Evolutionary conservation across 2,329 filamentous ascomycete genomes (phyloP), one percentile per base, ranked within the genome.

Genomic region (Penicillium sp.): DNA sequence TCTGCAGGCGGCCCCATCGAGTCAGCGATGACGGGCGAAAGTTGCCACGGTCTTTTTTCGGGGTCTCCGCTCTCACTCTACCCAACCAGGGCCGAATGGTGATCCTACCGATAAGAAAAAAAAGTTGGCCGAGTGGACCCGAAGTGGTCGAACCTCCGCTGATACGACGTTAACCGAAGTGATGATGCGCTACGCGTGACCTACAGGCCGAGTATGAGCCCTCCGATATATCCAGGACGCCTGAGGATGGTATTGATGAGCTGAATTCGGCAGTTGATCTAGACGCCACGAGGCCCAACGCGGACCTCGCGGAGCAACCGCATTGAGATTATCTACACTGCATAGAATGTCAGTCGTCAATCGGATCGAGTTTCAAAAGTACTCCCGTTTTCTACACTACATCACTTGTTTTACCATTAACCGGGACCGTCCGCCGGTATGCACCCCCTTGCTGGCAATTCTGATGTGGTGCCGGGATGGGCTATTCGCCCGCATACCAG

Each of bases 371-470:
- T 11, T 20, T 38, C 18, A 3, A 20, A 11, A 20, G 9, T 22
- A 5, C 10, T 20, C 25, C 25, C 3, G 10, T 28, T 25, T 3
- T 18, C 33, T 18, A 38, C 10, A 40, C 18, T 33, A 14, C 31
- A n/a, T 8, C 8, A n/a, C 27, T 24, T 11, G 30, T 56, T 58
- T 50, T 45, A 48, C 36, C 7, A 20, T 48, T 27, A n/a, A 31
- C 47, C 13, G 31, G 33, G n/a, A n/a, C 36, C 4, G 44, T 36
- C 39, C 25, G 25, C 39, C 33, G 44, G 56, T 28, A 62, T 62
- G 54, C 38, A 13, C 24, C 54, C 54, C 58, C 60, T 62, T 62
- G 54, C 60, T 7, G 52, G 4, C 10, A 14, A 20, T 36, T 22
- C 27, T 44, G 48, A 38, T 33, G 18, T 25, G 16, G 38, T 20